Base-by-base conservation (phyloP, 2,329 filamentous ascomycete genomes). In the Pseudogymnoascus sp. region DNA sequence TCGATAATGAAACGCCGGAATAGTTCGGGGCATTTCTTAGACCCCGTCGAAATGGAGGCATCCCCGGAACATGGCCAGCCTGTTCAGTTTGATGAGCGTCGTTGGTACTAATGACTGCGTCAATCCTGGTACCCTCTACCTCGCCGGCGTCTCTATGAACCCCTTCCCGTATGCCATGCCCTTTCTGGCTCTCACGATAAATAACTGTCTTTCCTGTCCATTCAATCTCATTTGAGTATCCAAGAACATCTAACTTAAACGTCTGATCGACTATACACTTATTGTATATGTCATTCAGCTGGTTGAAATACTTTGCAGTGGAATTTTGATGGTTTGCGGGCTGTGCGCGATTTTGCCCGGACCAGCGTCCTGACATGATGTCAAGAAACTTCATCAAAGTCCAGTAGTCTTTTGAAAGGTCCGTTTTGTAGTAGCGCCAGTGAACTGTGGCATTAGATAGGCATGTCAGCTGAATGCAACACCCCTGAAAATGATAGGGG, bases 321-420 rank as follows among this genome's bases (percentile, higher is more conserved):
- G 64, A 62, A 58, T 64, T 60, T 62, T 32, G 60, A 34, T 60
- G 58, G 28, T 9, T 61, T 58, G 22, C 60, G 58, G 22, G 50
- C 22, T 35, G 61, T 58, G 39, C 34, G 14, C 38, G 54, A 39
- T 39, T 47, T 18, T 30, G 18, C 30, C 64, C 65, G 20, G 43
- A 43, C 67, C 67, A 68, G 28, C 66, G 59, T 16, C 43, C 58
- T n/a, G 67, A 65, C 62, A 70, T 69, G 12, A 62, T 47, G 11
- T 68, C 65, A 5, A 70, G 67, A 30, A 59, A 61, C 34, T 66
- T 61, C 12, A 69, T 63, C 18, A 70, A 39, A 2, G 61, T 64
- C 61, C 63, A 70, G 57, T 66, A 70, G 58, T 66, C 68, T 6
- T 63, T 63, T 7, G 69, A 62, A 8, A 57, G 54, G 2, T 63